Evolutionary conservation across 192 early-diverging fungal species (phyloP).

Genomic region (Phlyctochytrium arcticum): DNA sequence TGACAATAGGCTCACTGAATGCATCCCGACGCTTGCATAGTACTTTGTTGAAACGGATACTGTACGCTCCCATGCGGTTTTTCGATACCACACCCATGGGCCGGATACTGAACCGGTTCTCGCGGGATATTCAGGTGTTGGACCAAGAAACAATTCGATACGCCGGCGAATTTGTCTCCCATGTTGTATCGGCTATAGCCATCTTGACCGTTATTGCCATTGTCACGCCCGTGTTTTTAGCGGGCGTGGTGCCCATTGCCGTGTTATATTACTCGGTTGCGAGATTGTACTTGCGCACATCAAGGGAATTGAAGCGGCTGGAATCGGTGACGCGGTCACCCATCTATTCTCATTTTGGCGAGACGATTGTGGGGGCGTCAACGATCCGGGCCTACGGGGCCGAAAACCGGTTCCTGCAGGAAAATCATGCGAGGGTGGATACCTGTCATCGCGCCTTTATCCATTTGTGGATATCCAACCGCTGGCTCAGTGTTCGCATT

Average conservation of each 20-base stretch:
- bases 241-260: constrained; percentile 21
- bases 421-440: constrained; percentile 62
- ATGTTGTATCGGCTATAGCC: constrained; percentile 9
- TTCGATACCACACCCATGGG: constrained; percentile 70
- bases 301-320: constrained; percentile 43
- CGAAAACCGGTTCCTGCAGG: constrained; percentile 66
- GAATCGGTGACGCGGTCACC: constrained; percentile 51
- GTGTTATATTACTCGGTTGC: constrained; percentile 60
- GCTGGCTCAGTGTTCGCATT: constrained; percentile 58
- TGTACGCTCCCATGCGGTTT: constrained; percentile 48
- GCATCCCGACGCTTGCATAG: constrained; percentile 33
- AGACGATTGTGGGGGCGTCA: constrained; percentile 60
- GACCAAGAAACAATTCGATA: constrained; percentile 26
- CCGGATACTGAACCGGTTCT: constrained; percentile 80
- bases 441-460: constrained; percentile 82
- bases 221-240: constrained; percentile 61
- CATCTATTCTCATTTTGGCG: constrained; percentile 48
- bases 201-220: constrained; percentile 34
- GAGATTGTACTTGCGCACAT: constrained; percentile 43
- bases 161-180: constrained; percentile 15
- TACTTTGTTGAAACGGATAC: constrained; percentile 28
- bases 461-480: constrained; percentile 80
- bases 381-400: constrained; percentile 86
- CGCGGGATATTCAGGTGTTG: constrained; percentile 70
- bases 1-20: background rate